Conservation (phyloP, 2,329 filamentous ascomycete genomes). For the Fusarium annulatum region DNA sequence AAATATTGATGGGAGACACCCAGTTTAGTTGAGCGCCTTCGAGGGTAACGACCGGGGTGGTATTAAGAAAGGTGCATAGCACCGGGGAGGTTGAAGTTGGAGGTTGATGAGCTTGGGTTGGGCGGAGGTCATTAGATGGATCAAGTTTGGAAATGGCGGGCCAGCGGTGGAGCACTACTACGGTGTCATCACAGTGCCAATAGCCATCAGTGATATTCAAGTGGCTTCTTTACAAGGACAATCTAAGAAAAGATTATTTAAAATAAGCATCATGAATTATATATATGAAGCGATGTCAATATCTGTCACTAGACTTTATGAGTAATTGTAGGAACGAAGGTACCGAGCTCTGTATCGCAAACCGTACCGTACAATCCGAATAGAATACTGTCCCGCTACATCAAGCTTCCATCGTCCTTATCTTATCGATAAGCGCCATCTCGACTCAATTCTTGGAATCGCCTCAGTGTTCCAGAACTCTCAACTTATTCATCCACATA, state of each 20-base stretch:
- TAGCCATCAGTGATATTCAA: not conserved
- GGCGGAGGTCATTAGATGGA: slow-evolving; percentile 38
- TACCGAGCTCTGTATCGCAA: too few relatives aligned
- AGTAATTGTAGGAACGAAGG: too few relatives aligned
- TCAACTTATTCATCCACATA: slow-evolving; percentile 8
- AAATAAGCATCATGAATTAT: rapidly evolving
- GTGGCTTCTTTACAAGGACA: rapidly evolving
- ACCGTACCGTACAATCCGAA: rapidly evolving
- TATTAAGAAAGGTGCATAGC: slow-evolving; percentile 41
- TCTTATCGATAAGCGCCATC: slow-evolving; percentile 41
- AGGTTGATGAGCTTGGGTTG: slow-evolving; percentile 41
- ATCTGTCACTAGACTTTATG: too few relatives aligned
- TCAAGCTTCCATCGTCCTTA: not conserved
- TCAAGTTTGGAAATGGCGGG: slow-evolving; percentile 41
- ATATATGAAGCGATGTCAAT: rapidly evolving
- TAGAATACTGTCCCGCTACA: not conserved
- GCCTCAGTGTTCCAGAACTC: slow-evolving; percentile 15
- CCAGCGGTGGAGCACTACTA: slow-evolving; percentile 2
- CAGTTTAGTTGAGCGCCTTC: slow-evolving; percentile 18
- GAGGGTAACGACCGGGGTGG: slow-evolving; percentile 25
- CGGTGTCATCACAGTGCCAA: slow-evolving; percentile 36
- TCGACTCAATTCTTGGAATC: slow-evolving; percentile 37
- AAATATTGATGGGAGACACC: not conserved
- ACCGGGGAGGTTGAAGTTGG: slow-evolving; percentile 34
- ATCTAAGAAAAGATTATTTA: rapidly evolving